A percentile compares a stretch with the other conserved stretches of the same genome.
phyloP scores from a whole-genome alignment of 2,329 filamentous ascomycete species.

The Ceratocystis smalleyi region DNA sequence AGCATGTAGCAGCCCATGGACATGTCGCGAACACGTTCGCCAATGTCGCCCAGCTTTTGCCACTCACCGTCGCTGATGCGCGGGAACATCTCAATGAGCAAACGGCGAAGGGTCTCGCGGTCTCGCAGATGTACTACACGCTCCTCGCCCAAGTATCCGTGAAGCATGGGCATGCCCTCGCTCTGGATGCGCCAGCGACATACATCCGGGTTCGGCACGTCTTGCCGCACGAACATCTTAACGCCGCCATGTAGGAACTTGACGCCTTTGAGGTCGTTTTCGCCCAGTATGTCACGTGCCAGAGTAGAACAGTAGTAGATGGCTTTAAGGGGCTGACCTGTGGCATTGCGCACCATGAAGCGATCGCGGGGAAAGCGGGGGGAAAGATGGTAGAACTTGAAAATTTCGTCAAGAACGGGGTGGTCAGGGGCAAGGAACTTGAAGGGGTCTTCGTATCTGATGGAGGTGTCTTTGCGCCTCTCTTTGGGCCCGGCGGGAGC shows the following conservation, averaged over 20 bases:
- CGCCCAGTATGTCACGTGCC: constrained; percentile 66
- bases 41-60: constrained; percentile 71
- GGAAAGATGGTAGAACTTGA: constrained; percentile 71
- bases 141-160: constrained; percentile 71
- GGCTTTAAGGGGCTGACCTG: constrained; percentile 75
- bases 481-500: not conserved
- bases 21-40: constrained; percentile 62
- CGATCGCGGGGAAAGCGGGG: constrained; percentile 73
- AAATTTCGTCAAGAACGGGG: constrained; percentile 60
- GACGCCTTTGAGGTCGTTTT: constrained; percentile 80
- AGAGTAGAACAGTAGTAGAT: constrained; percentile 90
- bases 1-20: constrained; percentile 87
- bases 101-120: constrained; percentile 62
- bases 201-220: constrained; percentile 69
- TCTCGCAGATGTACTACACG: constrained; percentile 61
- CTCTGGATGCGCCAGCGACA: constrained; percentile 93
- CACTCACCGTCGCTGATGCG: constrained; percentile 63
- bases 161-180: constrained; percentile 79
- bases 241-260: constrained; percentile 95
- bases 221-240: constrained; percentile 98
- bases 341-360: constrained; percentile 90
- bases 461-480: constrained; percentile 32
- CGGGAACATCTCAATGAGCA: constrained; percentile 94
- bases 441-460: constrained; percentile 63
- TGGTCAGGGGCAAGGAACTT: constrained; percentile 70